These are phyloP conservation scores for Heliocybe sulcata DNA, from an alignment of 1,284 basidiomycete species.

Conservation along the genomic window DNA sequence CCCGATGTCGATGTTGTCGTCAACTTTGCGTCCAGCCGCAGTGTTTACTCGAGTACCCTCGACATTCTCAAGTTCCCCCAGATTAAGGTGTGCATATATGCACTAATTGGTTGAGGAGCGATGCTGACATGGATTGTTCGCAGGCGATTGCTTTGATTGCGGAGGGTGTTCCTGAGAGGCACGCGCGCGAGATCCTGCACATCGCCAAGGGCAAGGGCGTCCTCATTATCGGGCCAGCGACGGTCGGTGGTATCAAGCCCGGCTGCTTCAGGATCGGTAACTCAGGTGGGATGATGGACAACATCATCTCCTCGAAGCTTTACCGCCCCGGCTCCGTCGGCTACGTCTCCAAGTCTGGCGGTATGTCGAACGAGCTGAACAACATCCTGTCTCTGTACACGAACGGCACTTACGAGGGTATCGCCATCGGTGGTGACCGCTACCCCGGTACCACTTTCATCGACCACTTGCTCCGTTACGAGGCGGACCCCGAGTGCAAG, in stretches of 20 bases:
- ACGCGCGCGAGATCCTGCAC: constrained; percentile 94
- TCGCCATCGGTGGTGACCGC: constrained; percentile 98
- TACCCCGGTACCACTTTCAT: constrained; percentile 99
- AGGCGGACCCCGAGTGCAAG: constrained; percentile 97
- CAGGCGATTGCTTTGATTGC: constrained; percentile 90
- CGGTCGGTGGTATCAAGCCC: constrained; percentile 99
- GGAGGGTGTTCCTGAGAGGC: constrained; percentile 97
- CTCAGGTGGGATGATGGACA: constrained; percentile 99
- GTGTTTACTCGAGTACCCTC: constrained; percentile 91
- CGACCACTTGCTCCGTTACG: constrained; percentile 97
- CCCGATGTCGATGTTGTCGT: constrained; percentile 96
- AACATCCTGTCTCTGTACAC: constrained; percentile 98
- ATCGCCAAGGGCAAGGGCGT: constrained; percentile 83
- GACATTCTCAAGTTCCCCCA: constrained; percentile 73
- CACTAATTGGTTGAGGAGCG: neutral
- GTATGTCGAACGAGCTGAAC: constrained; percentile 99
- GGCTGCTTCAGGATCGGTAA: constrained; percentile 99
- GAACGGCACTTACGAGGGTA: constrained; percentile 99
- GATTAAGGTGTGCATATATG: constrained; percentile 38
- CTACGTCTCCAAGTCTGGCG: constrained; percentile 99
- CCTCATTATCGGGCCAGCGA: constrained; percentile 96
- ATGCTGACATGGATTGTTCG: neutral
- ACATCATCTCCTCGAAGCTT: constrained; percentile 97
- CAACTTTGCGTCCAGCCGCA: constrained; percentile 95
- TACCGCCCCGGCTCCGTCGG: constrained; percentile 97